Evolutionary conservation across 140 eudicot species (phyloP).

Genomic region (Cichorium intybus): DNA sequence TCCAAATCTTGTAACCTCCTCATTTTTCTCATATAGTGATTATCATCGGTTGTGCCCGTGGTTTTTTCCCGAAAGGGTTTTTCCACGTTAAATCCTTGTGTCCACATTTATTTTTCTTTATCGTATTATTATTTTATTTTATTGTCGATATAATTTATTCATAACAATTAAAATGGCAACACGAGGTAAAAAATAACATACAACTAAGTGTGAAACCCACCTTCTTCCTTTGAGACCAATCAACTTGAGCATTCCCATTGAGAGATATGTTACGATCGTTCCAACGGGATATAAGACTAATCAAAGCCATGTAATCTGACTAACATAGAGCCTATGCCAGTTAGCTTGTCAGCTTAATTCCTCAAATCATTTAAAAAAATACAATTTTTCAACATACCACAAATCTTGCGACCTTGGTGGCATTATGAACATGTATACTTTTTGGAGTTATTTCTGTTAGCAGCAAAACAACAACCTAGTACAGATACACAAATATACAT

Average conservation of each 20-base stretch:
- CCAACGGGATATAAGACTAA: conserved; percentile 86
- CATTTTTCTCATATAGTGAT: no score
- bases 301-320: conserved; percentile 98
- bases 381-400: conserved; percentile 69
- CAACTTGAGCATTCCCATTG: conserved; percentile 90
- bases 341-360: conserved; percentile 21
- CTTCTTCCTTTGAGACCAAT: conserved; percentile 92
- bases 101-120: no score
- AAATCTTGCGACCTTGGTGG: conserved; percentile 93
- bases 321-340: conserved; percentile 64
- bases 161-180: no score
- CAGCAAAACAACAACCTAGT: conserved; percentile 85
- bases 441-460: conserved; percentile 96
- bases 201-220: no score
- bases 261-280: conserved; percentile 81
- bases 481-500: neutral
- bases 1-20: no score
- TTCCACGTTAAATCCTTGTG: no score
- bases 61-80: no score
- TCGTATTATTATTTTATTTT: no score
- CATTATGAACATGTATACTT: conserved; percentile 94
- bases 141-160: no score
- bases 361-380: no score
- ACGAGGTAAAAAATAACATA: no score
- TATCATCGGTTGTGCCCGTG: no score